Evolutionary conservation across 2,329 filamentous ascomycete species (phyloP).

Genomic region (Cercospora brassicicola): DNA sequence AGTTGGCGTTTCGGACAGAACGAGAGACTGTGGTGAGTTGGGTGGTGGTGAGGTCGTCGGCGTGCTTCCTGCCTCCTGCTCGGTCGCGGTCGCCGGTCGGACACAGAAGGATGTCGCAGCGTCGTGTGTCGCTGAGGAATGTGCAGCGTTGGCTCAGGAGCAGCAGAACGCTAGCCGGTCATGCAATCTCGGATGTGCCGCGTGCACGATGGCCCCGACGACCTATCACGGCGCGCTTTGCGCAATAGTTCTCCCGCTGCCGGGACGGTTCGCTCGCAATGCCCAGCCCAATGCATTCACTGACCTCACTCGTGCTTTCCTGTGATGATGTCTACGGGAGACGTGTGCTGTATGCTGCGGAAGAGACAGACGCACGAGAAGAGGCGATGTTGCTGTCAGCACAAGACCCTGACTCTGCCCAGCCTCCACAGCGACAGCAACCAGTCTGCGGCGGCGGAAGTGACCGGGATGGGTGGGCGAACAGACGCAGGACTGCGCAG

Average conservation of each 20-base stretch:
- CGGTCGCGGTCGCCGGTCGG: neutral
- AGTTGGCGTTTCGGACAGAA: slow-evolving; percentile 7
- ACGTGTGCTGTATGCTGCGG: neutral
- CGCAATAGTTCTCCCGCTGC: neutral
- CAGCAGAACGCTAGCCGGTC: neutral
- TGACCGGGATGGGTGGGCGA: neutral
- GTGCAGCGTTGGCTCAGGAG: neutral
- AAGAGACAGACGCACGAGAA: neutral
- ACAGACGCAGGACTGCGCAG: slow-evolving; percentile 2
- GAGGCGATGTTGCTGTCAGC: neutral
- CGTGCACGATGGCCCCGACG: neutral
- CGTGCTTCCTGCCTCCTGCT: neutral
- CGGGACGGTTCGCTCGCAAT: neutral
- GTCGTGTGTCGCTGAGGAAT: neutral
- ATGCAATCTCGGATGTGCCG: slow-evolving; percentile 8
- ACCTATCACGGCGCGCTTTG: neutral
- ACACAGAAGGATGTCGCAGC: neutral
- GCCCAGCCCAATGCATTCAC: neutral
- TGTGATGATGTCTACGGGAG: neutral
- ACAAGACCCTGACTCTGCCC: neutral
- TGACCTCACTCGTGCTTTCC: neutral
- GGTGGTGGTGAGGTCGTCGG: neutral
- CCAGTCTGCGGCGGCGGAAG: neutral
- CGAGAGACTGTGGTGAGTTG: slow-evolving; percentile 17
- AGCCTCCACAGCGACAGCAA: neutral